A percentile compares a stretch with the other conserved stretches of the same genome.
Conservation (phyloP, 140 eudicot genomes). For the Eryngium alpinum region DNA sequence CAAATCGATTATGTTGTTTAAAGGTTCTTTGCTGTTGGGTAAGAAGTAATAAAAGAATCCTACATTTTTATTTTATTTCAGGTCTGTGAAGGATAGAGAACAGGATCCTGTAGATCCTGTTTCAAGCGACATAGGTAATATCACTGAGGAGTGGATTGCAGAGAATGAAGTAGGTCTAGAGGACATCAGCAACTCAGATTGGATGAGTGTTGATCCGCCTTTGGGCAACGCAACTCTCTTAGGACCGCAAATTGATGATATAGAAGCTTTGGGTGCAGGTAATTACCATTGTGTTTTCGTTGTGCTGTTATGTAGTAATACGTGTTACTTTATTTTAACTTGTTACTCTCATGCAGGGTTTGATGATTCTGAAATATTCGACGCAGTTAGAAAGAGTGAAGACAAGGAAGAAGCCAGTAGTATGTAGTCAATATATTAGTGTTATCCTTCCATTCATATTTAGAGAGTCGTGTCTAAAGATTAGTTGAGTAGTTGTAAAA, state of each 20-base stretch:
- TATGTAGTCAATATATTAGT: constrained; percentile 7
- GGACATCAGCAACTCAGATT: constrained; percentile 54
- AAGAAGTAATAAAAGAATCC: not conserved
- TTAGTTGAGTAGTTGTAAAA: not conserved
- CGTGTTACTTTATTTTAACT: constrained; percentile 1
- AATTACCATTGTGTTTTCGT: not conserved
- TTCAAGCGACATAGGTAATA: constrained; percentile 39
- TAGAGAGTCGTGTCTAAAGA: not conserved
- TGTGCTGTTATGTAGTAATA: not conserved
- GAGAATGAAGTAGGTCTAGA: constrained; percentile 52
- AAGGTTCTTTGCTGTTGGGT: not conserved
- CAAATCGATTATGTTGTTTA: not conserved
- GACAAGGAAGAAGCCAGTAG: constrained; percentile 33
- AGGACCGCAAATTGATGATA: constrained; percentile 58
- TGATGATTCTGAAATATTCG: constrained; percentile 73
- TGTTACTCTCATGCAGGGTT: constrained; percentile 53
- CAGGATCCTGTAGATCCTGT: constrained; percentile 55
- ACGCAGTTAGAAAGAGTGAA: constrained; percentile 52
- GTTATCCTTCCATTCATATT: not conserved
- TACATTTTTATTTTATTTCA: constrained; percentile 9
- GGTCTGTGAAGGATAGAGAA: constrained; percentile 44
- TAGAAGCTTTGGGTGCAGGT: constrained; percentile 91
- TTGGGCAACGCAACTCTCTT: constrained; percentile 40
- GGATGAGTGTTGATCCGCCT: constrained; percentile 83
- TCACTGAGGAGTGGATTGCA: constrained; percentile 63